Evolutionary conservation across 2,329 filamentous ascomycete genomes (phyloP).

Genomic region (Clonostachys rhizophaga): DNA sequence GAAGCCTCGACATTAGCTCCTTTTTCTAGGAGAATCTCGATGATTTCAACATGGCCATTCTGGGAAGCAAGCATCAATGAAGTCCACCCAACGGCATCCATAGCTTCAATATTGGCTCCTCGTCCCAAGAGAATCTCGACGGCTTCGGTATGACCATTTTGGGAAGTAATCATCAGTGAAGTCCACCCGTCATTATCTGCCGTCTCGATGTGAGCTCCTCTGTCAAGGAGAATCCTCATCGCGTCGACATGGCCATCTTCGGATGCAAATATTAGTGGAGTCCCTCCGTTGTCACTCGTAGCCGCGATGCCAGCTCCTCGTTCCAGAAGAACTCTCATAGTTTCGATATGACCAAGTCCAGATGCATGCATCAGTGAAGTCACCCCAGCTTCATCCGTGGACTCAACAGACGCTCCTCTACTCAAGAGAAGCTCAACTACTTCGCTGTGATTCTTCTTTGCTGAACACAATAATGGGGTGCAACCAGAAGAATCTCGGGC

Average conservation of each 20-base stretch:
- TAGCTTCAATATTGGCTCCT: not conserved
- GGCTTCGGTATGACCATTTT: not conserved
- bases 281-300: not conserved
- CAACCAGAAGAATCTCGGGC: no score
- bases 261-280: not conserved
- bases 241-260: not conserved
- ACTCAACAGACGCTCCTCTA: no score
- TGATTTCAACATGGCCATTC: slow-evolving; percentile 1
- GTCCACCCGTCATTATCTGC: not conserved
- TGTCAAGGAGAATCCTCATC: not conserved
- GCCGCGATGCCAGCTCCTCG: not conserved
- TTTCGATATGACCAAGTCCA: not conserved
- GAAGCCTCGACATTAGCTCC: not conserved
- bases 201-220: not conserved
- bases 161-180: not conserved
- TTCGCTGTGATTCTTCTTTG: no score
- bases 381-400: no score
- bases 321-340: not conserved
- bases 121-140: not conserved
- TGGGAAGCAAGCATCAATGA: slow-evolving; percentile 1
- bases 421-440: no score
- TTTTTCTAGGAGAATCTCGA: not conserved
- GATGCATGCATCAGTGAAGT: no score
- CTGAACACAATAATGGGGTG: no score
- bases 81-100: not conserved